phyloP scores from a whole-genome alignment of 345 rosid species.

The Kernera saxatilis region DNA sequence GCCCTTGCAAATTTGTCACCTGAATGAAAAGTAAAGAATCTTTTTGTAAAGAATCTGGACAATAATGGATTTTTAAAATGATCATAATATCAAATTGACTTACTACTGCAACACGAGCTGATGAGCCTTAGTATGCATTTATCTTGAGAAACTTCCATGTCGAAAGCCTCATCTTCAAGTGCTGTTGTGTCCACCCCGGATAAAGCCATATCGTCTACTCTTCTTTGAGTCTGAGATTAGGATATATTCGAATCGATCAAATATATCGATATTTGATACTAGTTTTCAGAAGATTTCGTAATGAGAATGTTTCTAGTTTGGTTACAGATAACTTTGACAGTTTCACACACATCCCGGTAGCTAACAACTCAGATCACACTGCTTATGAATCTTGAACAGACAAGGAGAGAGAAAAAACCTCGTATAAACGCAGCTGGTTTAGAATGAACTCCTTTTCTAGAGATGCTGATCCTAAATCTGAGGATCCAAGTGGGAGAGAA shows the following conservation, averaged over 20 bases:
- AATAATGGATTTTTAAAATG: neutral
- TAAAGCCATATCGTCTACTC: conserved; percentile 47
- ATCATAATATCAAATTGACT: conserved; percentile 22
- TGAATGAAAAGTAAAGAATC: conserved; percentile 20
- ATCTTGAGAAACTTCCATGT: conserved; percentile 77
- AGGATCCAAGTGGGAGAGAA: conserved; percentile 77
- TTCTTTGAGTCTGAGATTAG: conserved; percentile 57
- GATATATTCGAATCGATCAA: neutral
- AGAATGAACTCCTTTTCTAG: conserved; percentile 88
- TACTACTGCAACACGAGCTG: conserved; percentile 88
- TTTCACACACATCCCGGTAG: neutral
- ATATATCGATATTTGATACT: neutral
- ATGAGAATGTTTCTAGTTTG: neutral
- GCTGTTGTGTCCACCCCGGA: conserved; percentile 49
- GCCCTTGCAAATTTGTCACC: conserved; percentile 89
- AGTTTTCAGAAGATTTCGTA: neutral
- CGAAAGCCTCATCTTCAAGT: conserved; percentile 82
- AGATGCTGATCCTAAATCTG: conserved; percentile 87
- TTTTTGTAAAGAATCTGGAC: neutral
- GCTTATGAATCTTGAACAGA: neutral
- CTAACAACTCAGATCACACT: neutral
- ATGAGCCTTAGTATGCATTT: conserved; percentile 83
- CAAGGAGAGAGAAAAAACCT: conserved; percentile 42
- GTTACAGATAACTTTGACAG: neutral
- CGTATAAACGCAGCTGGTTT: conserved; percentile 53